phyloP scores from a whole-genome alignment of 306 rosid species.

The Castanopsis chinensis region DNA sequence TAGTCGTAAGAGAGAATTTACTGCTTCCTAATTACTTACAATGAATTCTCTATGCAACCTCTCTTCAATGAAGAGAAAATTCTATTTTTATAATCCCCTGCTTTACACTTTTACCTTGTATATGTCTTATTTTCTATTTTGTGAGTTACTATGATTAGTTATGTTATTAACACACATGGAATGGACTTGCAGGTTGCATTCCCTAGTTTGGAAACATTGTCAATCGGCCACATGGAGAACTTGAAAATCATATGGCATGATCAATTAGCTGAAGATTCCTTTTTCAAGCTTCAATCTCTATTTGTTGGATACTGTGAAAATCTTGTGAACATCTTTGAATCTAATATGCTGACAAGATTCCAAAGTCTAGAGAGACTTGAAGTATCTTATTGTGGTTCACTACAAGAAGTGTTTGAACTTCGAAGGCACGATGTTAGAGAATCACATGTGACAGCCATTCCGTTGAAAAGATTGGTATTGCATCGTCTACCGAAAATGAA shows the following conservation, averaged over 20 bases:
- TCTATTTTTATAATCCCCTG: no score
- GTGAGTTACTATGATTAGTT: no score
- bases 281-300: background rate
- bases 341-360: background rate
- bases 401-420: background rate
- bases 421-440: background rate
- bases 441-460: background rate
- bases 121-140: no score
- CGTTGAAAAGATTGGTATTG: background rate
- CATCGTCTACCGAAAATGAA: fast-evolving
- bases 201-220: background rate
- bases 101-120: no score
- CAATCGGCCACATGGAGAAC: background rate
- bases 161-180: no score
- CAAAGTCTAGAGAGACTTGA: background rate
- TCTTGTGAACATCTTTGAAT: background rate
- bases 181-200: no score
- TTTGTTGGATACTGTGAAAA: background rate
- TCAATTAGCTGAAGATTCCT: background rate
- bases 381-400: background rate
- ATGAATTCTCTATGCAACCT: no score
- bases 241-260: background rate
- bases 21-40: no score
- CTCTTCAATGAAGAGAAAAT: no score
- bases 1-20: fast-evolving